Base-by-base conservation (phyloP, 805 yeast species). In the Metschnikowia bowlesiae region DNA sequence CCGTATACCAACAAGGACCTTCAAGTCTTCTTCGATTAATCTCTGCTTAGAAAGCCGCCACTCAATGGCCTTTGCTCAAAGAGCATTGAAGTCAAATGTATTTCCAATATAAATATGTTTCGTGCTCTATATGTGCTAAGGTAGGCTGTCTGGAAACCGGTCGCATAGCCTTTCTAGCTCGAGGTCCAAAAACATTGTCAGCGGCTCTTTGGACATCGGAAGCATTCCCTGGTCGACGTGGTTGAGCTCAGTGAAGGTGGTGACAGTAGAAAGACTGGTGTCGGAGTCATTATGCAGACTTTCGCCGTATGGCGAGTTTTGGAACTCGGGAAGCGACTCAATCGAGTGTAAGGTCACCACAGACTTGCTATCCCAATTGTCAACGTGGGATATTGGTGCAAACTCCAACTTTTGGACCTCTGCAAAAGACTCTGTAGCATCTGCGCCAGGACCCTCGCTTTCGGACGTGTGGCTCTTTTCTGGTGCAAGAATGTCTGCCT, bases 211-310 rank as follows among this genome's bases (percentile, higher is more conserved):
- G 22, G 50, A 50, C 50, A 48, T 36, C 29, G 44, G 34, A 29
- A 28, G 31, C 32, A 40, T 18, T 8, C 28, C 34, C 33, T 48
- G 39, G 30, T 31, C 49, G 22, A 29, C 38, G 7, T 42, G 39
- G 14, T 55, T 59, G 2, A 52, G 51, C 8, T 50, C 61, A 29
- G 46, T 49, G 37, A 60, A 56, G 10, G 72, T 69, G 9, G 66
- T 67, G 22, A 55, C 55, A 1, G 74, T 69, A 2, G 73, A 67
- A 18, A 69, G 51, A 3, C 64, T 57, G 44, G 52, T 56, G 47
- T 63, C 57, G 34, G 73, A 68, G 42, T 62, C 67, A 46, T 58
- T 63, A 47, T 64, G 58, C 46, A 59, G 44, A 3, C 50, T 47
- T 4, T 47, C 44, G 6, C 52, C 50, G 33, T 42, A 46, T 5